A percentile compares a stretch with the other conserved stretches of the same genome.
Evolutionary conservation across 1,284 basidiomycete species (phyloP).

Genomic region (Melampsora larici-populina): DNA sequence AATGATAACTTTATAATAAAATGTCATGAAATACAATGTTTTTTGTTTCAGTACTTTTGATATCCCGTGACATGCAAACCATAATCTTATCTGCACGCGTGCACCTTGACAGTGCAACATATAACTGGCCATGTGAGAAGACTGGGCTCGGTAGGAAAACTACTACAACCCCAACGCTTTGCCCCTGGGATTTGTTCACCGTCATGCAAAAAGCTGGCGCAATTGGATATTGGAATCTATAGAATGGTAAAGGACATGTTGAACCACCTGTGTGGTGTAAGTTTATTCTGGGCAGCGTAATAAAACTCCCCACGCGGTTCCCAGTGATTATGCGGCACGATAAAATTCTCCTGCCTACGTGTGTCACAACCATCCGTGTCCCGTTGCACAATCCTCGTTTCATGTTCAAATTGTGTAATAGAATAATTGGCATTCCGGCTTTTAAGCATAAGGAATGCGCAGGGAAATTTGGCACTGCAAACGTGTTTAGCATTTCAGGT

Average conservation of each 20-base stretch:
- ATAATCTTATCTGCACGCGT: no score
- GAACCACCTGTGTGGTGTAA: no score
- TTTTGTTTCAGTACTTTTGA: no score
- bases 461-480: not conserved
- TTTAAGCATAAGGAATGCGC: not conserved
- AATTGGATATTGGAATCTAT: no score
- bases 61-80: no score
- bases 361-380: not conserved
- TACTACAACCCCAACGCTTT: not conserved
- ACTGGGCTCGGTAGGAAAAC: not conserved
- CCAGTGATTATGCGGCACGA: no score
- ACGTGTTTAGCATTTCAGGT: not conserved
- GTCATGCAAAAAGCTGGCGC: conserved; percentile 46
- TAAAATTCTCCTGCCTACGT: no score
- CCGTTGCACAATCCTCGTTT: not conserved
- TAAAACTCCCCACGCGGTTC: conserved; percentile 49
- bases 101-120: conserved; percentile 18
- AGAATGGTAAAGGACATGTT: no score
- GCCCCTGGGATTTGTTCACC: conserved; percentile 8
- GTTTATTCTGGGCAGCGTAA: no score
- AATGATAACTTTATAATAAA: no score
- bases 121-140: conserved; percentile 23
- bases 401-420: not conserved
- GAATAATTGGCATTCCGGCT: not conserved
- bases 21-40: no score